Evolutionary conservation across 2,329 filamentous ascomycete genomes (phyloP).

Genomic region (Cordyceps militaris): DNA sequence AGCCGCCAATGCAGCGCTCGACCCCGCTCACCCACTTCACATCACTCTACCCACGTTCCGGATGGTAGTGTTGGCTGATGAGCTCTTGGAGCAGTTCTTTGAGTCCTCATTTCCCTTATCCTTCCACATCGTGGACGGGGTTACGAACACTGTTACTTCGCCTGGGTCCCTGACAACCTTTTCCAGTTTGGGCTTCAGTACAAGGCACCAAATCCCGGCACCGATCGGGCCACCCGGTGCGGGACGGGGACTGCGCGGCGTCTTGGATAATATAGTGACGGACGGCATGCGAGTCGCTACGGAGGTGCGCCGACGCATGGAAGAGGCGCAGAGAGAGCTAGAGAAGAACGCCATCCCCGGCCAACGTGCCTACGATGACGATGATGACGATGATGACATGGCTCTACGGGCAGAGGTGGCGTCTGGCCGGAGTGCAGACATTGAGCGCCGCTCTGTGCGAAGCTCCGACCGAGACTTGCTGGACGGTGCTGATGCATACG

Average conservation of each 20-base stretch:
- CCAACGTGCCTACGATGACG: slow-evolving; percentile 60
- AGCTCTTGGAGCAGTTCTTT: slow-evolving; percentile 93
- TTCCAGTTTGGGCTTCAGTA: slow-evolving; percentile 58
- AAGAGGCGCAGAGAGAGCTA: slow-evolving; percentile 81
- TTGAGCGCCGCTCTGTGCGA: slow-evolving; percentile 56
- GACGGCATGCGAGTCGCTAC: slow-evolving; percentile 95
- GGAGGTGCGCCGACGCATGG: slow-evolving; percentile 86
- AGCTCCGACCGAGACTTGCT: slow-evolving; percentile 64
- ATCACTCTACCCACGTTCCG: slow-evolving; percentile 97
- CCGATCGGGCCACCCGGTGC: slow-evolving; percentile 35
- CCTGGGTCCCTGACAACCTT: slow-evolving; percentile 71
- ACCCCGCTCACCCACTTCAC: slow-evolving; percentile 86
- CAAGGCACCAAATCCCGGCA: slow-evolving; percentile 32
- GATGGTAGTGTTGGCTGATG: slow-evolving; percentile 96
- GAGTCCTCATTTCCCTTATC: slow-evolving; percentile 91
- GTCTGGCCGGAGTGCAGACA: slow-evolving; percentile 40
- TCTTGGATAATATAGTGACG: slow-evolving; percentile 94
- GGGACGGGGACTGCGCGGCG: slow-evolving; percentile 76
- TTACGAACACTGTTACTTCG: slow-evolving; percentile 28
- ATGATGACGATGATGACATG: slow-evolving; percentile 56
- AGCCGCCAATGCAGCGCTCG: slow-evolving; percentile 80
- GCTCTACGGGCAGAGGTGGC: slow-evolving; percentile 23
- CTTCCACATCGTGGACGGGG: slow-evolving; percentile 74
- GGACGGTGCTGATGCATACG: slow-evolving; percentile 66
- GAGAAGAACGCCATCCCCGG: slow-evolving; percentile 70